Base-by-base conservation (phyloP, 225 moss, liverwort and hornwort species). In the Takakia lepidozioides region DNA sequence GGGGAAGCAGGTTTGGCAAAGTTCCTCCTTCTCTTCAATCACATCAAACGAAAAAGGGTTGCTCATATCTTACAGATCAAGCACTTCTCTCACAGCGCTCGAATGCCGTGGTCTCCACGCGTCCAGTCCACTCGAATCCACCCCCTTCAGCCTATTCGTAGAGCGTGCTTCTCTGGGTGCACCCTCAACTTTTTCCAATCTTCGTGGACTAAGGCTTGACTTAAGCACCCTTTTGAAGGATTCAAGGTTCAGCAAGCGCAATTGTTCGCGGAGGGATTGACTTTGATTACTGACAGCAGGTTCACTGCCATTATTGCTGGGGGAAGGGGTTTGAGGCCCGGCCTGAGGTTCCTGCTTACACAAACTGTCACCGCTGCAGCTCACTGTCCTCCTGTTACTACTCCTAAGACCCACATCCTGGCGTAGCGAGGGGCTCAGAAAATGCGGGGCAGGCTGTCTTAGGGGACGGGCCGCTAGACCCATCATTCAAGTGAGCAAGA, bases 191-290 rank as follows among this genome's bases (percentile, higher is more conserved):
- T 37, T 22, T 5, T 72, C 68, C 61, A 69, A 49, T 40, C 49
- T 58, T 19, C 58, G 58, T 1, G 61, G 48, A 20, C 61, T 43
- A 38, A 29, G 48, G 7, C 53, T 66, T 19, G 66, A 58, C 41
- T 62, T 59, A 19, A 60, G 19, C 35, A 66, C 81, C 25, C 65
- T 59, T 56, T 69, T 66, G 22, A 65, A 10, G 24, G 50, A 59
- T 44, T 72, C 72, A 62, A 76, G 52, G 59, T 81, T 66, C 19
- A 81, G 69, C 52, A 76, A 19, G 25, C 72, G 66, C 62, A 81
- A 54, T 57, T 81, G 76, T 55, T 75, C 69, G 36, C 62, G 62
- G 3, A 81, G 65, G 16, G 76, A 66, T 65, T 69, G 72, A 19
- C 13, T 32, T 49, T 61, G 68, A 46, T 60, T 26, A 27, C 62